Percentiles rank a stretch among this genome's conserved stretches.
These are phyloP conservation scores for Trichoderma koningii DNA, from an alignment of 2,329 filamentous ascomycete species.

Conservation along the genomic window DNA sequence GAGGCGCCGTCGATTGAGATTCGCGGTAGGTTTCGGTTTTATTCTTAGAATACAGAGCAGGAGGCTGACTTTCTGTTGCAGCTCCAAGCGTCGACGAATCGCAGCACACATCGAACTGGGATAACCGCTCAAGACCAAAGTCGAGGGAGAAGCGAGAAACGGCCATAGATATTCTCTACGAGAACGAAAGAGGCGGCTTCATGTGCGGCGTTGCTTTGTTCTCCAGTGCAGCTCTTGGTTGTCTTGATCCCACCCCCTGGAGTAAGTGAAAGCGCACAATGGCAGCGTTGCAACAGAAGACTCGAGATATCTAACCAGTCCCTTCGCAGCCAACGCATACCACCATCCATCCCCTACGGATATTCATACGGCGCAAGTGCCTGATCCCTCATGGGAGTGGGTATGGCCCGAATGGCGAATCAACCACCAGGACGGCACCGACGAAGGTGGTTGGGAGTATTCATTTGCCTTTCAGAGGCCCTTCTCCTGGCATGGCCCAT, in stretches of 20 bases:
- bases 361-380: conserved; percentile 86
- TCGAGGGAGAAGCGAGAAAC: conserved; percentile 48
- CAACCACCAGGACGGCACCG: conserved; percentile 70
- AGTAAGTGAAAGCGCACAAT: conserved; percentile 42
- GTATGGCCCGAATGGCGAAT: conserved; percentile 67
- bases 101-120: neutral
- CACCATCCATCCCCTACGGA: conserved; percentile 62
- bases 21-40: conserved; percentile 33
- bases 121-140: conserved; percentile 40
- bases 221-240: conserved; percentile 79
- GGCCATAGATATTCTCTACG: conserved; percentile 85
- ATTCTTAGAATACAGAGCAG: neutral
- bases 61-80: conserved; percentile 25
- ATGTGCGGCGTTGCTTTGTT: conserved; percentile 90
- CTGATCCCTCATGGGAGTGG: conserved; percentile 96
- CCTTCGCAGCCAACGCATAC: conserved; percentile 58
- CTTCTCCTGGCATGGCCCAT: conserved; percentile 84
- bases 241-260: conserved; percentile 85
- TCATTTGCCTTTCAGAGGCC: conserved; percentile 78
- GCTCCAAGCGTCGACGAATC: conserved; percentile 36
- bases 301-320: neutral
- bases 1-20: conserved; percentile 41
- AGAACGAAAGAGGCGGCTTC: conserved; percentile 91
- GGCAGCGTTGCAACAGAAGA: no score
- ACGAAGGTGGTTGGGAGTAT: conserved; percentile 95